phyloP scores from a whole-genome alignment of 768 basidiomycete species.

The Pleurotus tuber-regium region DNA sequence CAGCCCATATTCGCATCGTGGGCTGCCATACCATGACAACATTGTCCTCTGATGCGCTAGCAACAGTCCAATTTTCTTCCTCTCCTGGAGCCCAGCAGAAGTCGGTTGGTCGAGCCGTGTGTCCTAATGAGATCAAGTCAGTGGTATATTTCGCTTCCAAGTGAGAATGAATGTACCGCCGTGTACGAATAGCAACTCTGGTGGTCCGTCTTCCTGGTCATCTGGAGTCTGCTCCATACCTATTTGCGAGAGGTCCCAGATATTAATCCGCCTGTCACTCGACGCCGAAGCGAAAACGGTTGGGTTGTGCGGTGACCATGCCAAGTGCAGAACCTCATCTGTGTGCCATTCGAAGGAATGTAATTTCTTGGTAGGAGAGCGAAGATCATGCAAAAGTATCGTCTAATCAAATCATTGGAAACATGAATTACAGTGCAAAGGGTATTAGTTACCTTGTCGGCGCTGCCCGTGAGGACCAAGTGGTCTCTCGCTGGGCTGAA shows the following conservation, averaged over 20 bases:
- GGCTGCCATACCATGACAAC: conserved; percentile 98
- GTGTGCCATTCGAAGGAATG: conserved; percentile 93
- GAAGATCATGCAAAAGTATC: conserved; percentile 83
- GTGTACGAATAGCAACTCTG: conserved; percentile 93
- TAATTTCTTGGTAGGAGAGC: conserved; percentile 67
- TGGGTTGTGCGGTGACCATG: conserved; percentile 93
- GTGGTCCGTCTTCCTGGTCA: conserved; percentile 97
- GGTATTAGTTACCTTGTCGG: conserved; percentile 72
- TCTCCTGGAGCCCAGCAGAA: conserved; percentile 92
- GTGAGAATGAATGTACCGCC: conserved; percentile 57
- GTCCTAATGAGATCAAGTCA: conserved; percentile 46
- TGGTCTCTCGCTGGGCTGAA: conserved; percentile 83
- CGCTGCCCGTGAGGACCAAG: conserved; percentile 86
- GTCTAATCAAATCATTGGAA: conserved; percentile 54
- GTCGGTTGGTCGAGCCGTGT: conserved; percentile 88
- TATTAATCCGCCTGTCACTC: conserved; percentile 87
- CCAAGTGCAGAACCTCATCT: conserved; percentile 90
- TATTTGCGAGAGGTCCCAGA: conserved; percentile 92
- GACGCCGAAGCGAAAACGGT: conserved; percentile 95
- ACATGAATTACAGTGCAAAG: background rate
- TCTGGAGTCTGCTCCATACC: conserved; percentile 97
- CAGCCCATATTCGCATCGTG: conserved; percentile 90
- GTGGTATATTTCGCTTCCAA: background rate
- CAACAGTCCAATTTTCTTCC: conserved; percentile 80
- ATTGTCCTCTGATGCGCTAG: conserved; percentile 94